These are phyloP conservation scores for Tetrahymena borealis DNA, from an alignment of 73 alveolate species.

Conservation along the genomic window DNA sequence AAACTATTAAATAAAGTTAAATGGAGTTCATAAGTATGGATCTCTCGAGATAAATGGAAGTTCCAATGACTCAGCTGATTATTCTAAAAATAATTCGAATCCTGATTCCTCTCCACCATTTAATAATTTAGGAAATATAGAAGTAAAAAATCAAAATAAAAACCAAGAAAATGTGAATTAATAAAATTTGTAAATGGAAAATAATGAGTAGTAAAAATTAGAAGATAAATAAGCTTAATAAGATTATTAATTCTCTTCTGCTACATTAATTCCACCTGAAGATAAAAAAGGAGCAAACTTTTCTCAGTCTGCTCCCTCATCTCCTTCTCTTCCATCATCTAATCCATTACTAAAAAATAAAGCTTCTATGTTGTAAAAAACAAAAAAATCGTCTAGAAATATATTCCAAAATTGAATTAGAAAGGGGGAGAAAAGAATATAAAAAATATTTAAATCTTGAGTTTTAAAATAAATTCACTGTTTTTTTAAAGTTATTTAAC, in stretches of 20 bases:
- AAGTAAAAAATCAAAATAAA: not conserved
- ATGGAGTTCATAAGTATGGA: not conserved
- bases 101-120: no score
- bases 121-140: no score
- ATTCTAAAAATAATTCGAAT: no score
- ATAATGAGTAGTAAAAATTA: not conserved
- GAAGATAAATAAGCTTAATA: not conserved
- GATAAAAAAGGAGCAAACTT: not conserved
- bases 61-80: not conserved
- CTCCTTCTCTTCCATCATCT: not conserved
- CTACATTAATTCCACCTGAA: not conserved
- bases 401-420: not conserved
- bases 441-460: not conserved
- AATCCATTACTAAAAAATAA: not conserved
- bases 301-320: not conserved
- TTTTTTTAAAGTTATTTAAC: not conserved
- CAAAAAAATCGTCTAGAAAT: not conserved
- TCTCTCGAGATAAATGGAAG: not conserved
- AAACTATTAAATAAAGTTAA: not conserved
- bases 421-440: not conserved
- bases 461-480: not conserved
- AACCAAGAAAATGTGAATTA: not conserved
- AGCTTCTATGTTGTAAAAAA: not conserved
- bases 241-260: no score
- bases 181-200: not conserved